These are phyloP conservation scores for Ophiostoma ulmi DNA, from an alignment of 2,329 filamentous ascomycete species.

Conservation along the genomic window DNA sequence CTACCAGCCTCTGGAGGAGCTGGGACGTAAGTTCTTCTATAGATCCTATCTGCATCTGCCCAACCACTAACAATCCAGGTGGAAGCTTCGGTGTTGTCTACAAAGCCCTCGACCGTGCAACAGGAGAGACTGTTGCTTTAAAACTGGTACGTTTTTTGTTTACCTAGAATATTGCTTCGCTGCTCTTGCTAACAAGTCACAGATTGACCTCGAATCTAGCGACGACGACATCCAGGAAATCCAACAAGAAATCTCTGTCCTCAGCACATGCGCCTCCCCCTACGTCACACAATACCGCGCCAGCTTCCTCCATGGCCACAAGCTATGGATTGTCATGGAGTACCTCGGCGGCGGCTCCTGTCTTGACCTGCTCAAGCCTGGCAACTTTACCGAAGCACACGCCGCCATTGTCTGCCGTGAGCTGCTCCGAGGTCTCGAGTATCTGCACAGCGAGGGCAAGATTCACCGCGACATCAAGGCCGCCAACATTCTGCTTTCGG, in stretches of 20 bases:
- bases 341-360: constrained; percentile 93
- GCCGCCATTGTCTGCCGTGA: constrained; percentile 94
- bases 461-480: constrained; percentile 97
- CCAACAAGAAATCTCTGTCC: constrained; percentile 90
- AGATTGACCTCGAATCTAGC: constrained; percentile 98
- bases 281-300: constrained; percentile 96
- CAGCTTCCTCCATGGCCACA: constrained; percentile 91
- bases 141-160: constrained; percentile 69
- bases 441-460: constrained; percentile 88
- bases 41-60: background rate
- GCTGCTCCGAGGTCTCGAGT: constrained; percentile 82
- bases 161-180: too few relatives aligned
- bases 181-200: constrained; percentile 21
- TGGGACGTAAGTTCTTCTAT: constrained; percentile 62
- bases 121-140: constrained; percentile 90
- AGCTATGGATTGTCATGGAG: constrained; percentile 99
- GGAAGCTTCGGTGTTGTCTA: constrained; percentile 96
- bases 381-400: constrained; percentile 79
- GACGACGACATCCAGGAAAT: constrained; percentile 98
- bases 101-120: constrained; percentile 87
- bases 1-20: constrained; percentile 93
- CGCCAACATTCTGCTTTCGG: constrained; percentile 89
- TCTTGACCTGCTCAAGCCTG: constrained; percentile 87
- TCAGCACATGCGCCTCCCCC: constrained; percentile 90
- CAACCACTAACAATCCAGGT: constrained; percentile 46